Percentiles rank a stretch among this genome's conserved stretches.
These are phyloP conservation scores for Sapria himalayana DNA, from an alignment of 345 rosid species.

Conservation along the genomic window DNA sequence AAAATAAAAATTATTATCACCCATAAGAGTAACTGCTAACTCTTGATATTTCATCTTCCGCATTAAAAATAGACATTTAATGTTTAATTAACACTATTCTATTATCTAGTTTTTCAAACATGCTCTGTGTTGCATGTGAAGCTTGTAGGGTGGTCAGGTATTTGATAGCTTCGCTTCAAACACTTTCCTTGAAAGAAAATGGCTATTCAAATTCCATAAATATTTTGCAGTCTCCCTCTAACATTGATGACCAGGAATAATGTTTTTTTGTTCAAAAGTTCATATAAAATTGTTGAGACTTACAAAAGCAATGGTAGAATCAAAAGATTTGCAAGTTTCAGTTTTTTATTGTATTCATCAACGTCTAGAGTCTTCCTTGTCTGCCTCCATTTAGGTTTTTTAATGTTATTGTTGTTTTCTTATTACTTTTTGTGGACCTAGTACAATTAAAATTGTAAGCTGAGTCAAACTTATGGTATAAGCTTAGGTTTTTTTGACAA, in stretches of 20 bases:
- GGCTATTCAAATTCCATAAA: constrained; percentile 40
- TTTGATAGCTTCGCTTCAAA: constrained; percentile 49
- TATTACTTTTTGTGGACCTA: too few species aligned
- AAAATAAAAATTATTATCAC: too few species aligned
- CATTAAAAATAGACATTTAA: too few species aligned
- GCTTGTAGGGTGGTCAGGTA: constrained; percentile 67
- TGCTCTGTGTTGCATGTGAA: constrained; percentile 64
- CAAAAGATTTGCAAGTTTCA: constrained; percentile 64
- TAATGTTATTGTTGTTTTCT: constrained; percentile 5
- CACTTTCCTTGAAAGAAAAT: constrained; percentile 24
- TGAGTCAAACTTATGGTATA: too few species aligned
- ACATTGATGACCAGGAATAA: constrained; percentile 36
- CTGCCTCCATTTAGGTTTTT: constrained; percentile 60
- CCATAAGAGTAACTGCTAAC: too few species aligned
- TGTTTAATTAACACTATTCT: too few species aligned
- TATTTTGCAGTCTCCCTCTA: constrained; percentile 33
- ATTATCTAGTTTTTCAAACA: constrained; percentile 47
- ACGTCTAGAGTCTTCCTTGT: constrained; percentile 38
- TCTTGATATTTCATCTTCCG: too few species aligned
- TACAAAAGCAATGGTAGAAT: constrained; percentile 53
- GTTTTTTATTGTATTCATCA: constrained; percentile 64
- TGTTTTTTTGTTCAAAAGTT: constrained; percentile 28
- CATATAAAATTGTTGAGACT: constrained; percentile 51
- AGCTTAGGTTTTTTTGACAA: too few species aligned
- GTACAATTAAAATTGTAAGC: too few species aligned